Evolutionary conservation across 495 filamentous ascomycete species (phyloP).

Genomic region (Aspergillus egyptiacus): DNA sequence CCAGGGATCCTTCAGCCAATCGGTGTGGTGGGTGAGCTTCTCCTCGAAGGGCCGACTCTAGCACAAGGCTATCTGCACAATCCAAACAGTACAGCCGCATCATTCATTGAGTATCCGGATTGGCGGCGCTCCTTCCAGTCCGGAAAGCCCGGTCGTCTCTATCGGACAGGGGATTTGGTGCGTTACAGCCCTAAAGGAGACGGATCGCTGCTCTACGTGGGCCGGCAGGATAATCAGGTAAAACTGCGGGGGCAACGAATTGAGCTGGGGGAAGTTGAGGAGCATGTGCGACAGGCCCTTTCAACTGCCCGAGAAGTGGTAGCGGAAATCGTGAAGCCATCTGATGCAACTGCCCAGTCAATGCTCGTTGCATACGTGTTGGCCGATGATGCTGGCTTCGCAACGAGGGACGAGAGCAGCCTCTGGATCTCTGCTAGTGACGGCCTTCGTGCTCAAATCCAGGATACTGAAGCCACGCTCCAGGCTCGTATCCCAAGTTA

Average conservation of each 20-base stretch:
- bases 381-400: too few relatives aligned
- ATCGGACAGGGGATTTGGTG: conserved; percentile 28
- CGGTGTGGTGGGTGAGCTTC: conserved; percentile 42
- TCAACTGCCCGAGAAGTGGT: not conserved
- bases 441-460: not conserved
- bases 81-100: conserved; percentile 17
- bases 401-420: too few relatives aligned
- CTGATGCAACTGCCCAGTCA: not conserved
- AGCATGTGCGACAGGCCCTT: not conserved
- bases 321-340: not conserved
- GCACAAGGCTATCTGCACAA: conserved; percentile 17
- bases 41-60: conserved; percentile 34
- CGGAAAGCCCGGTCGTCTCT: conserved; percentile 6
- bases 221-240: conserved; percentile 29
- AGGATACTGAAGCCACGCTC: too few relatives aligned
- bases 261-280: conserved; percentile 31
- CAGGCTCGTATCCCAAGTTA: not conserved
- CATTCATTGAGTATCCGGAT: conserved; percentile 1
- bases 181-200: conserved; percentile 24
- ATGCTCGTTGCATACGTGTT: too few relatives aligned
- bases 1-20: conserved; percentile 24
- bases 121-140: conserved; percentile 23
- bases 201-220: conserved; percentile 35
- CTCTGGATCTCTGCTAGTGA: too few relatives aligned
- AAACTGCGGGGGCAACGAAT: conserved; percentile 16